Conservation (phyloP, 768 basidiomycete genomes). For the Clavulina sp. region DNA sequence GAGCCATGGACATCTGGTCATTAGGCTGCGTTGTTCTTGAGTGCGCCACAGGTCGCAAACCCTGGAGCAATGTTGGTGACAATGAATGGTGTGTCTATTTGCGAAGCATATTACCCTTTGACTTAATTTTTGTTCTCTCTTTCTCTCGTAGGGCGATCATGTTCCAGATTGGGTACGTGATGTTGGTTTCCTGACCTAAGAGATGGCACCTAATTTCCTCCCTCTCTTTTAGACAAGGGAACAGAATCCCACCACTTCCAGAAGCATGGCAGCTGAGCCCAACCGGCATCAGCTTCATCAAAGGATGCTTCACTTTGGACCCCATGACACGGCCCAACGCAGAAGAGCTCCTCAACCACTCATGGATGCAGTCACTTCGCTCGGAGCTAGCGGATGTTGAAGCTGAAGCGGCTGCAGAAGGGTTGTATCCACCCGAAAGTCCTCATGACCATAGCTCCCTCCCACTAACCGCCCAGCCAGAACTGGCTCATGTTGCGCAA, state of each 20-base stretch:
- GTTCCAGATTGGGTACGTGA: constrained; percentile 64
- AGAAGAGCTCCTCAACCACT: constrained; percentile 65
- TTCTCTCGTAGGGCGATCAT: constrained; percentile 85
- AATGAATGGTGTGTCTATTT: constrained; percentile 72
- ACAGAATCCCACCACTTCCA: constrained; percentile 55
- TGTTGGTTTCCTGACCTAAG: constrained; percentile 69
- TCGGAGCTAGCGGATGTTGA: constrained; percentile 53
- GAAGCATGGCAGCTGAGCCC: constrained; percentile 79
- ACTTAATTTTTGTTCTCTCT: constrained; percentile 4
- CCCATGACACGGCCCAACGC: constrained; percentile 71
- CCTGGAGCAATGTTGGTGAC: constrained; percentile 87
- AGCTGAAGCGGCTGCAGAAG: too few relatives aligned
- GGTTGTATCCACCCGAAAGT: too few relatives aligned
- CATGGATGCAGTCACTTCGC: constrained; percentile 77
- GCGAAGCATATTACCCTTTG: background rate
- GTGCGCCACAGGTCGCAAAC: constrained; percentile 89
- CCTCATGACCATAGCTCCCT: too few relatives aligned
- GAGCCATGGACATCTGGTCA: constrained; percentile 98
- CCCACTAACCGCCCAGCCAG: too few relatives aligned
- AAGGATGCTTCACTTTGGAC: constrained; percentile 78
- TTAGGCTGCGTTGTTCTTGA: constrained; percentile 95
- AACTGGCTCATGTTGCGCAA: too few relatives aligned
- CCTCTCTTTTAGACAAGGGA: background rate
- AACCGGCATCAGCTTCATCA: constrained; percentile 84
- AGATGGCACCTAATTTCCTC: constrained; percentile 16